Percentiles rank a stretch among this genome's conserved stretches.
phyloP scores from a whole-genome alignment of 2,329 filamentous ascomycete species.

The Penicillium fuscoglaucum region DNA sequence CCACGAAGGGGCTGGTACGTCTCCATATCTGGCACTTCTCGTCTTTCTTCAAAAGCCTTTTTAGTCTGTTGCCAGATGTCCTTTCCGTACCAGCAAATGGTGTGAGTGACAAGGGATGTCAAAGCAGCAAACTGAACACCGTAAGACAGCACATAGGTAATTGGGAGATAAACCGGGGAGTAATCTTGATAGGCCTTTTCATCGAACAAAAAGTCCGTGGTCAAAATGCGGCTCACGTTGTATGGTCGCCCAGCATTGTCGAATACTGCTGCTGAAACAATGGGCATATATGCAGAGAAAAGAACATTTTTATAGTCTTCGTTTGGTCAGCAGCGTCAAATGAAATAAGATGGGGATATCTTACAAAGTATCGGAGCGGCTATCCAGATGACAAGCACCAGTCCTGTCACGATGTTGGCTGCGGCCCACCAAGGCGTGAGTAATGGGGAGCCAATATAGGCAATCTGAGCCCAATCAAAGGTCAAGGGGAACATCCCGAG shows the following conservation, averaged over 20 bases:
- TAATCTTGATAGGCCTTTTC: conserved; percentile 74
- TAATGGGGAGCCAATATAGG: conserved; percentile 80
- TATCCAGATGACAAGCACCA: conserved; percentile 83
- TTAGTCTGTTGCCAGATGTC: conserved; percentile 79
- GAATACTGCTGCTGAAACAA: conserved; percentile 80
- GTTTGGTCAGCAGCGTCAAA: conserved; percentile 9
- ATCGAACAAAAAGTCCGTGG: conserved; percentile 75
- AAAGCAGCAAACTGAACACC: conserved; percentile 82
- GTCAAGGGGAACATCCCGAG: conserved; percentile 81
- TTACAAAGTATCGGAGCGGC: conserved; percentile 70
- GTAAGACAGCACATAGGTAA: conserved; percentile 85
- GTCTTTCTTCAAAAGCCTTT: conserved; percentile 64
- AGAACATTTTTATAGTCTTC: conserved; percentile 72
- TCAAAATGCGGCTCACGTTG: conserved; percentile 77
- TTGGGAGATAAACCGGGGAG: conserved; percentile 79
- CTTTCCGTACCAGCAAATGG: conserved; percentile 77
- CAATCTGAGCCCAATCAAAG: conserved; percentile 90
- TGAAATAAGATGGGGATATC: conserved; percentile 13
- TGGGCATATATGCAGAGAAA: conserved; percentile 82
- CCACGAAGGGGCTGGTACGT: conserved; percentile 55
- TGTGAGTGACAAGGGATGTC: conserved; percentile 77
- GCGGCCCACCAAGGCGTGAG: conserved; percentile 85
- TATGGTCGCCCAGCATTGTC: conserved; percentile 81
- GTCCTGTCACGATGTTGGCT: conserved; percentile 77
- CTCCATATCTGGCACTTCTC: conserved; percentile 50